Percentiles rank a stretch among this genome's conserved stretches.
Evolutionary conservation across 129 eudicot genomes (phyloP).

Genomic region (Lactuca saligna): DNA sequence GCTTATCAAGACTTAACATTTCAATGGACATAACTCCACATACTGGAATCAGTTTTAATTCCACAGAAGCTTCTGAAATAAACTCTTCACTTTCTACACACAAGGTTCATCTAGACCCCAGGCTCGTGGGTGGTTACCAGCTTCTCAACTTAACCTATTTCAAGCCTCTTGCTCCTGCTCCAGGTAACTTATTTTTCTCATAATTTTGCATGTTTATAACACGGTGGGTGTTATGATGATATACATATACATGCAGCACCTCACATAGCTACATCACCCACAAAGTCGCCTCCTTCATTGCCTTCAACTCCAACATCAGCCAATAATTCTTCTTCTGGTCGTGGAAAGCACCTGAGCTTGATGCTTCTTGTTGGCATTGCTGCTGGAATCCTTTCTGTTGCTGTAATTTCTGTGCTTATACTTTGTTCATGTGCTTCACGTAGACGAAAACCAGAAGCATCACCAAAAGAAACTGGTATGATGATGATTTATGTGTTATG

Average conservation of each 20-base stretch:
- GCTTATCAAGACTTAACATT: conserved; percentile 77
- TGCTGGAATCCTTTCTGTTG: conserved; percentile 58
- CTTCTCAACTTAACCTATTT: conserved; percentile 91
- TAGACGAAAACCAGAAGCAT: conserved; percentile 48
- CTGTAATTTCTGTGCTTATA: conserved; percentile 48
- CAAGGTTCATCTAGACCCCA: conserved; percentile 71
- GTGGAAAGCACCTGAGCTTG: conserved; percentile 57
- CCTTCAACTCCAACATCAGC: conserved; percentile 55
- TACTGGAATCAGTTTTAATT: conserved; percentile 68
- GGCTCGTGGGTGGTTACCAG: conserved; percentile 72
- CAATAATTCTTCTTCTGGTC: conserved; percentile 34
- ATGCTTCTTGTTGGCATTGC: conserved; percentile 65
- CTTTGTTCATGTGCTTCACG: conserved; percentile 64
- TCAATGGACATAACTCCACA: conserved; percentile 90
- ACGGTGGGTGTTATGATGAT: no score
- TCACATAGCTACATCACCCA: conserved; percentile 49
- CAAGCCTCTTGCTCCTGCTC: conserved; percentile 60
- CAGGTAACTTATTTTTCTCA: conserved; percentile 36
- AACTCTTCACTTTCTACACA: conserved; percentile 74
- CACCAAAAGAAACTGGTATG: conserved; percentile 63
- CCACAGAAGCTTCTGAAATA: conserved; percentile 61
- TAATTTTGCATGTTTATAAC: no score
- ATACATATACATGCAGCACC: conserved; percentile 58
- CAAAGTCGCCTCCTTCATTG: conserved; percentile 41
- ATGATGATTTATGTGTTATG: background rate